Evolutionary conservation across 306 rosid genomes (phyloP).

Genomic region (Ceratonia siliqua): DNA sequence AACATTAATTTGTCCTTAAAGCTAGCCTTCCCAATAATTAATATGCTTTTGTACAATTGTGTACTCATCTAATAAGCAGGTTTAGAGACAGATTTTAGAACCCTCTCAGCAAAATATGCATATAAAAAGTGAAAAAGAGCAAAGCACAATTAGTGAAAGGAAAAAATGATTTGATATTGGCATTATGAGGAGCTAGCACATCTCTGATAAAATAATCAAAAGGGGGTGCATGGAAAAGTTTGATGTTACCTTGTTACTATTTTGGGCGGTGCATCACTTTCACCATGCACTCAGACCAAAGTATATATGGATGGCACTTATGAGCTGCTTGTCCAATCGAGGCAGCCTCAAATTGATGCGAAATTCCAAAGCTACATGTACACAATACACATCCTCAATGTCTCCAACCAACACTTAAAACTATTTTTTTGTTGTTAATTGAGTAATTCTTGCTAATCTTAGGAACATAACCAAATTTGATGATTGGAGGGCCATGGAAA

Average conservation of each 20-base stretch:
- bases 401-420: background rate
- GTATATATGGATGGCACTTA: conserved; percentile 57
- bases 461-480: conserved; percentile 27
- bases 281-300: conserved; percentile 40
- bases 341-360: conserved; percentile 53
- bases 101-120: background rate
- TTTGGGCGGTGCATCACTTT: conserved; percentile 72
- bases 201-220: conserved; percentile 36
- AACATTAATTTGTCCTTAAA: conserved; percentile 23
- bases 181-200: conserved; percentile 37
- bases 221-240: conserved; percentile 42
- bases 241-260: conserved; percentile 61
- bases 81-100: background rate
- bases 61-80: background rate
- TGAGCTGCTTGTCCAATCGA: conserved; percentile 61
- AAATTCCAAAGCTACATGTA: conserved; percentile 35
- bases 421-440: background rate
- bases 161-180: conserved; percentile 24
- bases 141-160: conserved; percentile 6
- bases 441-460: background rate
- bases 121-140: background rate
- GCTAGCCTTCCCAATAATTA: conserved; percentile 9
- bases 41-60: background rate
- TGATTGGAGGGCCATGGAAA: conserved; percentile 13
- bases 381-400: conserved; percentile 23